Conservation (phyloP, 1,284 basidiomycete species). For the Spongispora temasekensis region DNA sequence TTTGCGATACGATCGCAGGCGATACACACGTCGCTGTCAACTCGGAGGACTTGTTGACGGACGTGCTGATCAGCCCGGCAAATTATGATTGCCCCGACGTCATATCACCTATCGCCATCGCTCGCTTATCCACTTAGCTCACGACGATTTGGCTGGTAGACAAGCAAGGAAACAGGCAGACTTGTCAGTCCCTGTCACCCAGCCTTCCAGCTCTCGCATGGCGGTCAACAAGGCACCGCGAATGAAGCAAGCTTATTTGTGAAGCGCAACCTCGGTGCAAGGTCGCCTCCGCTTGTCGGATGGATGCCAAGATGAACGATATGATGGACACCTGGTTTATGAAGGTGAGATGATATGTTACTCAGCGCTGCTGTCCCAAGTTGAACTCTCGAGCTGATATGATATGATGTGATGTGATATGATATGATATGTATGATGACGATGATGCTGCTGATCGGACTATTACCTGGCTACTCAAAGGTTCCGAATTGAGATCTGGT, state of each 20-base stretch:
- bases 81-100: background rate
- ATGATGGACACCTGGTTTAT: conserved; percentile 20
- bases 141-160: background rate
- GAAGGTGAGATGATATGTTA: conserved; percentile 26
- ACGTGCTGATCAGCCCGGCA: conserved; percentile 3
- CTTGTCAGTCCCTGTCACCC: conserved; percentile 10
- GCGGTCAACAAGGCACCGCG: conserved; percentile 23
- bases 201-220: conserved; percentile 12
- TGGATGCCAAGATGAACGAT: conserved; percentile 4
- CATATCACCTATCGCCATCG: conserved; percentile 1
- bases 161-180: conserved; percentile 10
- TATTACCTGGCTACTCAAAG: conserved; percentile 20
- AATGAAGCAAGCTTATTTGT: background rate
- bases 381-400: conserved; percentile 7
- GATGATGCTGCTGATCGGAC: conserved; percentile 19
- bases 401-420: no score
- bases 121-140: no score
- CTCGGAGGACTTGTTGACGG: conserved; percentile 6
- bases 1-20: conserved; percentile 7
- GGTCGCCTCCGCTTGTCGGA: conserved; percentile 5
- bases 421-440: background rate
- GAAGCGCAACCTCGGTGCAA: background rate
- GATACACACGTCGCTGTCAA: conserved; percentile 3
- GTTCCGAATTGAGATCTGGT: conserved; percentile 32
- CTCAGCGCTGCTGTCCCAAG: background rate